Evolutionary conservation across 2,329 filamentous ascomycete species (phyloP).

Genomic region (Rosellinia necatrix): DNA sequence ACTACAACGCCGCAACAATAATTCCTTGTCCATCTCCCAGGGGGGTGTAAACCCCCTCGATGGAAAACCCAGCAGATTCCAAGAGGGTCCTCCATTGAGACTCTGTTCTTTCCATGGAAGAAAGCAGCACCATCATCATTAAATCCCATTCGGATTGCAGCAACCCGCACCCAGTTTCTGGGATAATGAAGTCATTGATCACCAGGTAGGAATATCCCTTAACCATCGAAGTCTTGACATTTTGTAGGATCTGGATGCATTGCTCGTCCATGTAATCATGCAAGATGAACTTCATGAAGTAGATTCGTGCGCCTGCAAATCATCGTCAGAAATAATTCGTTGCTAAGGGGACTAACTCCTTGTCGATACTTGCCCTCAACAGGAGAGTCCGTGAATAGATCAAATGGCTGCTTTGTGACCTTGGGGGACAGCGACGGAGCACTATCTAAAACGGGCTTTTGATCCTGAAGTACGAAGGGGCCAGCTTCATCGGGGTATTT

Average conservation of each 20-base stretch:
- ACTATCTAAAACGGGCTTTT: constrained; percentile 19
- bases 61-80: constrained; percentile 12
- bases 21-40: constrained; percentile 14
- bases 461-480: constrained; percentile 24
- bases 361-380: constrained; percentile 11
- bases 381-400: constrained; percentile 21
- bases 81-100: constrained; percentile 18
- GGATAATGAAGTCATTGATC: constrained; percentile 27
- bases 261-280: constrained; percentile 23
- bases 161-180: constrained; percentile 11
- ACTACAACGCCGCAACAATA: constrained; percentile 8
- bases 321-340: background rate
- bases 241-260: constrained; percentile 18
- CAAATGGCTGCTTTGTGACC: constrained; percentile 15
- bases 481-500: constrained; percentile 22
- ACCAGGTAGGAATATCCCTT: constrained; percentile 27
- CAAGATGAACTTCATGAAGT: constrained; percentile 28
- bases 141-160: constrained; percentile 23
- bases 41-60: constrained; percentile 20
- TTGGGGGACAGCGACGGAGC: constrained; percentile 9
- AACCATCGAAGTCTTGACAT: constrained; percentile 23
- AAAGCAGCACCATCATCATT: constrained; percentile 18
- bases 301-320: constrained; percentile 18
- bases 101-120: constrained; percentile 22
- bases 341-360: background rate